Conservation (phyloP, 257 asterid species). For the Leptodermis oblonga region DNA sequence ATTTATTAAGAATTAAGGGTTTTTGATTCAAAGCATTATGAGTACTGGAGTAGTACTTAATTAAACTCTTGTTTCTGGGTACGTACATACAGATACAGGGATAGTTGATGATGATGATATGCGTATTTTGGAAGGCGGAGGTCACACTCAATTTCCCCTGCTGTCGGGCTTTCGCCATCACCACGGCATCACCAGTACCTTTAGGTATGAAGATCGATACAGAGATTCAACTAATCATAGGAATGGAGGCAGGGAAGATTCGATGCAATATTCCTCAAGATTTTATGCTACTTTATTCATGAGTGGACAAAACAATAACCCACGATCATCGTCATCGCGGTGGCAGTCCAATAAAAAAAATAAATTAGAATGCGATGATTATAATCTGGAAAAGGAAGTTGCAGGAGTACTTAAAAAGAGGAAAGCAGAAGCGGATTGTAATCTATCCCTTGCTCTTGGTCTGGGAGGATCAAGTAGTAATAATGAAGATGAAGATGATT, state of each 20-base stretch:
- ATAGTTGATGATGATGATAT: slow-evolving; percentile 35
- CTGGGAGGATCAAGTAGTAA: slow-evolving; percentile 24
- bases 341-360: slow-evolving; percentile 15
- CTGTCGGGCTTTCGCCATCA: slow-evolving; percentile 18
- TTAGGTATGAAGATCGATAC: slow-evolving; percentile 35
- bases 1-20: no score
- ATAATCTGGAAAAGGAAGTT: slow-evolving; percentile 5
- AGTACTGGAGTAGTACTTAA: no score
- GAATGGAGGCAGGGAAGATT: slow-evolving; percentile 34
- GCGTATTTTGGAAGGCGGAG: slow-evolving; percentile 45
- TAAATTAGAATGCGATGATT: not conserved
- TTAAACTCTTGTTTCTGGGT: slow-evolving; percentile 1
- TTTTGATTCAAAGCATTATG: no score
- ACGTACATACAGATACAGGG: no score
- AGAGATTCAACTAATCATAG: no score
- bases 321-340: slow-evolving; percentile 18
- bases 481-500: slow-evolving; percentile 21
- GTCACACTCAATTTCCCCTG: slow-evolving; percentile 61
- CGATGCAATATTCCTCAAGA: slow-evolving; percentile 35
- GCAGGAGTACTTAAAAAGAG: slow-evolving; percentile 37
- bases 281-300: slow-evolving; percentile 22
- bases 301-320: slow-evolving; percentile 25
- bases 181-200: slow-evolving; percentile 30
- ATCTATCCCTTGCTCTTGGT: slow-evolving; percentile 51
- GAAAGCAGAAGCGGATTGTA: slow-evolving; percentile 31